Conservation (phyloP, 176 grass and related monocot genomes). For the Hordeum vulgare region DNA sequence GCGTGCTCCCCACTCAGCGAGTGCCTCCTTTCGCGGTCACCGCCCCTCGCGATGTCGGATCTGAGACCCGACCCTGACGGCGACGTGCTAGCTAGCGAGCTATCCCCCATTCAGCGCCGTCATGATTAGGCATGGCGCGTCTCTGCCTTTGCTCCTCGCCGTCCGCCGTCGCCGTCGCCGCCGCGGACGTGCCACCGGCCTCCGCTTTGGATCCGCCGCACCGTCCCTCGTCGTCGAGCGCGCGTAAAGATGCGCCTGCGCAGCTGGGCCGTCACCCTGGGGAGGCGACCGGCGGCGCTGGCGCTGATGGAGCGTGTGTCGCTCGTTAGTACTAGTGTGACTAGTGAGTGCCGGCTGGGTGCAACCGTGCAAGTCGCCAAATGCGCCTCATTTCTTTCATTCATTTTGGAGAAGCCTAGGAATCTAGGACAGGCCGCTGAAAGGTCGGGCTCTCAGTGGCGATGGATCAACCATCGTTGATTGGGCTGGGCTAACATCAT, state of each 20-base stretch:
- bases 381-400: background rate
- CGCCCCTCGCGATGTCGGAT: slow-evolving; percentile 19
- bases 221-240: background rate
- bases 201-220: background rate
- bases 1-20: background rate
- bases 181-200: background rate
- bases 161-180: background rate
- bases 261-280: background rate
- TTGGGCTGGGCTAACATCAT: background rate
- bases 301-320: background rate
- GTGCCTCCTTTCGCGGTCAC: background rate
- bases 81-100: background rate
- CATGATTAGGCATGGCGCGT: background rate
- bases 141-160: background rate
- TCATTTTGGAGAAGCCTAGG: background rate
- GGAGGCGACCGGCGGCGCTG: background rate
- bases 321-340: background rate
- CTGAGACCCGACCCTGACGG: background rate
- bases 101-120: background rate
- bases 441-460: background rate
- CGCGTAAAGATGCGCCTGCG: background rate
- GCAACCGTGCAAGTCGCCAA: background rate
- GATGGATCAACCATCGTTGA: background rate
- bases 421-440: background rate
- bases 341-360: no score